A percentile compares a stretch with the other conserved stretches of the same genome.
phyloP scores from a whole-genome alignment of 129 eudicot species.

The Mikania micrantha region DNA sequence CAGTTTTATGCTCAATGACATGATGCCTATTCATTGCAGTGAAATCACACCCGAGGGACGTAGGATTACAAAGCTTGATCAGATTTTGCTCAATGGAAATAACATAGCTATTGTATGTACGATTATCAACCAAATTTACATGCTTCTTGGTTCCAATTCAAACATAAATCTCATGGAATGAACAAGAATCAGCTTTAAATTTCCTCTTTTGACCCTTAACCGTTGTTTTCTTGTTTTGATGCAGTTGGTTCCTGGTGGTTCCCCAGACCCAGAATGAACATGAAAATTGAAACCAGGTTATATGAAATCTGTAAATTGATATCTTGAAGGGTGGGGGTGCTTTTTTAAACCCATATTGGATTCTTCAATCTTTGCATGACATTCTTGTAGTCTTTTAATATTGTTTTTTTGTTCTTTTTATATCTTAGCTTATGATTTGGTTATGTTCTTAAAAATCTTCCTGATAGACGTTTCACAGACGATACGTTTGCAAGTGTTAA shows the following conservation, averaged over 20 bases:
- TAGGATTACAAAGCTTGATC: conserved; percentile 77
- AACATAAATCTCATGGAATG: not conserved
- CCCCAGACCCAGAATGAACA: conserved; percentile 55
- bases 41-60: conserved; percentile 85
- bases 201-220: not conserved
- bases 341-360: conserved; percentile 28
- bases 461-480: too few relatives aligned
- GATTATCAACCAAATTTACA: conserved; percentile 17
- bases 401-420: not conserved
- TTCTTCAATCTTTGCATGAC: conserved; percentile 12
- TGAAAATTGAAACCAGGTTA: not conserved
- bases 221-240: conserved; percentile 3
- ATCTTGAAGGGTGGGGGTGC: conserved; percentile 20
- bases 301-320: not conserved
- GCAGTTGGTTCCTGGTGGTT: conserved; percentile 69
- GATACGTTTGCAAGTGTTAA: too few relatives aligned
- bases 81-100: conserved; percentile 83
- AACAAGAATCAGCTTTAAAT: not conserved
- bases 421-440: not conserved
- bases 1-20: not conserved
- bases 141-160: not conserved
- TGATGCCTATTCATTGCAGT: conserved; percentile 37
- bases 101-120: conserved; percentile 84
- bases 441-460: too few relatives aligned
- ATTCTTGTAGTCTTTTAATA: not conserved